Base-by-base conservation (phyloP, 306 rosid genomes). In the Gynostemma pentaphyllum region DNA sequence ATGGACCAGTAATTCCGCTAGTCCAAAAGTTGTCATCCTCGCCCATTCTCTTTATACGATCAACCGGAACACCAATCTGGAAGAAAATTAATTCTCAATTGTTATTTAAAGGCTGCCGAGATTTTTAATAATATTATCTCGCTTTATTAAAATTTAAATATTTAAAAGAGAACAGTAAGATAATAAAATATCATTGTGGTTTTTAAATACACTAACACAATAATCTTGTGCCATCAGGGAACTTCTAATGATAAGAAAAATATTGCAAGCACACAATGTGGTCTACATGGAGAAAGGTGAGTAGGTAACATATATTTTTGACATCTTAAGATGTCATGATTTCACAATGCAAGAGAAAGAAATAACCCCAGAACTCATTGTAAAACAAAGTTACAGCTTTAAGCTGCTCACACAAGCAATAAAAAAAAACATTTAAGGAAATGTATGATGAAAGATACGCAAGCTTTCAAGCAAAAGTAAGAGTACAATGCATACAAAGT, bases 21-120 rank as follows among this genome's bases (percentile, higher is more conserved):
- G 85, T 83, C 95, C 97, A 90, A 74, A 90, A 90, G 78, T 90
- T 90, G 80, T 90, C 97, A 11, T 90, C 95, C 71, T 83, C 83
- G 14, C 94, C 97, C 90, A 90, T 79, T 79, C 85, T 85, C 81
- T 87, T 87, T 75, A 90, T 87, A 30, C 82, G 95, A 62, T 87
- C 81, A 63, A 75, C 40, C 10, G 97, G 95, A 60, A 90, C 83
- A 19, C 97, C 97, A 53, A 90, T 68, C 97, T 90, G 85, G 44
- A 62, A 75, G 65, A 72, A 71, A 55, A 50, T 29, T n/a, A 13
- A 10, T 26, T 5, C 19, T 2, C 11, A 60, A 4, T 60, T 7
- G 5, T 5, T 24, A 45, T 26, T n/a, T 55, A 16, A 57, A 36
- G 30, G 64, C 34, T 21, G 23, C 28, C 12, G 36, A 37, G 46